Evolutionary conservation across 257 asterid species (phyloP).

Genomic region (Solanum dulcamara): DNA sequence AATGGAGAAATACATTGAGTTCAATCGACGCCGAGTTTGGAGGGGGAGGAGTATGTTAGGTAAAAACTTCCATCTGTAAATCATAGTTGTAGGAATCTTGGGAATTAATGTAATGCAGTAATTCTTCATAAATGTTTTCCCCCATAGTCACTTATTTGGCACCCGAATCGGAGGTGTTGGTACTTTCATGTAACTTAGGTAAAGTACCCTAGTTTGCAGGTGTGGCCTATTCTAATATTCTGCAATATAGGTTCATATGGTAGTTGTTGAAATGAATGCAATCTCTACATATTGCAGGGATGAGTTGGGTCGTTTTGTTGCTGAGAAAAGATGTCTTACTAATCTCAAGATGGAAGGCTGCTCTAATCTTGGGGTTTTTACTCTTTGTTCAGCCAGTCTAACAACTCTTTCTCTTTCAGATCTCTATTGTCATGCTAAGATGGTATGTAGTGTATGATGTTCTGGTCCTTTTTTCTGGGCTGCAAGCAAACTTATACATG

Average conservation of each 20-base stretch:
- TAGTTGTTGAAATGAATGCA: neutral
- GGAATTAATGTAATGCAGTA: neutral
- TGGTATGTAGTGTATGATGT: slow-evolving; percentile 26
- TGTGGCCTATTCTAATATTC: neutral
- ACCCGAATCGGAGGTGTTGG: neutral
- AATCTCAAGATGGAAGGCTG: slow-evolving; percentile 97
- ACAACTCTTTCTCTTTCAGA: slow-evolving; percentile 75
- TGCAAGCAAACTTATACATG: neutral
- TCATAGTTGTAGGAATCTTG: neutral
- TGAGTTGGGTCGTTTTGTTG: slow-evolving; percentile 74
- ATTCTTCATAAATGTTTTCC: neutral
- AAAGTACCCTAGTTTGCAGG: neutral
- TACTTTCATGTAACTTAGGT: neutral
- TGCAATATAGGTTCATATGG: neutral
- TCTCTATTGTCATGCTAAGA: slow-evolving; percentile 72
- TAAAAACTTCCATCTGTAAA: neutral
- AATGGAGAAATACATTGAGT: neutral
- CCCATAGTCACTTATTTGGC: neutral
- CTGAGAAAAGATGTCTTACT: slow-evolving; percentile 61
- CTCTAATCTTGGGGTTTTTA: slow-evolving; percentile 54
- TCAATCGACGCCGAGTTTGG: neutral
- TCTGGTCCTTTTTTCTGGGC: neutral
- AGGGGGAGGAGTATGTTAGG: neutral
- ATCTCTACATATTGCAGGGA: slow-evolving; percentile 46
- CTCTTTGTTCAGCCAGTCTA: slow-evolving; percentile 58